Conservation (phyloP, 2,329 filamentous ascomycete genomes). For the Raffaelea albimanens region DNA sequence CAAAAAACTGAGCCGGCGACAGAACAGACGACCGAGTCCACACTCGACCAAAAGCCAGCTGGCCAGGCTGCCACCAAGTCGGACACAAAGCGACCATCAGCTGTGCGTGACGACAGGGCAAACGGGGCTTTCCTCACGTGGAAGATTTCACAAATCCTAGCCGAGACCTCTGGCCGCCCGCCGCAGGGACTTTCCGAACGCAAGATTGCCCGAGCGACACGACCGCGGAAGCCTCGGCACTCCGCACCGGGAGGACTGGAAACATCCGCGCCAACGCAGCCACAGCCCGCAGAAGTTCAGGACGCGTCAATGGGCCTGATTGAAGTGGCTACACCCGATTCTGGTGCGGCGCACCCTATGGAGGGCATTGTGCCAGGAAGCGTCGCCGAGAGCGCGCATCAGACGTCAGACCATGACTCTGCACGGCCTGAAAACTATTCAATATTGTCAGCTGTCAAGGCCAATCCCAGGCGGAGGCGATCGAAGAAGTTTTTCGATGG, state of each 20-base stretch:
- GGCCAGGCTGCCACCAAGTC: background rate
- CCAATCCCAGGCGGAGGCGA: conserved; percentile 20
- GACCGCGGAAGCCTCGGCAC: conserved; percentile 5
- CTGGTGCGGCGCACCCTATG: too few species aligned
- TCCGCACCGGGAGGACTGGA: conserved; percentile 10
- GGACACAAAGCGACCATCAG: conserved; percentile 28
- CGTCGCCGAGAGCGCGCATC: background rate
- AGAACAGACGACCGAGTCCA: too few species aligned
- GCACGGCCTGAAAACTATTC: conserved; percentile 19
- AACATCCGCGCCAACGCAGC: background rate
- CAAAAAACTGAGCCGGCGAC: too few species aligned
- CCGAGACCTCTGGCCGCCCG: conserved; percentile 21
- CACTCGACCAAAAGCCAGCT: background rate
- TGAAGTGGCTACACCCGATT: too few species aligned
- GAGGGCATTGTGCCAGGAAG: background rate
- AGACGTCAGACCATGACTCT: too few species aligned
- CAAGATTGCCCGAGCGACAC: background rate
- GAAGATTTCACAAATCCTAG: conserved; percentile 32
- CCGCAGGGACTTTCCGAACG: conserved; percentile 5
- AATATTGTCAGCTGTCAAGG: conserved; percentile 43
- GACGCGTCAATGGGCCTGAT: too few species aligned
- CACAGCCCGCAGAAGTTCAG: background rate
- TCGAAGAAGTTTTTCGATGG: conserved; percentile 10
- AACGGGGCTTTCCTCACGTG: conserved; percentile 34
- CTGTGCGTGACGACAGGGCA: conserved; percentile 34